phyloP scores from a whole-genome alignment of 1,284 basidiomycete species.

The Leccinum fallax region DNA sequence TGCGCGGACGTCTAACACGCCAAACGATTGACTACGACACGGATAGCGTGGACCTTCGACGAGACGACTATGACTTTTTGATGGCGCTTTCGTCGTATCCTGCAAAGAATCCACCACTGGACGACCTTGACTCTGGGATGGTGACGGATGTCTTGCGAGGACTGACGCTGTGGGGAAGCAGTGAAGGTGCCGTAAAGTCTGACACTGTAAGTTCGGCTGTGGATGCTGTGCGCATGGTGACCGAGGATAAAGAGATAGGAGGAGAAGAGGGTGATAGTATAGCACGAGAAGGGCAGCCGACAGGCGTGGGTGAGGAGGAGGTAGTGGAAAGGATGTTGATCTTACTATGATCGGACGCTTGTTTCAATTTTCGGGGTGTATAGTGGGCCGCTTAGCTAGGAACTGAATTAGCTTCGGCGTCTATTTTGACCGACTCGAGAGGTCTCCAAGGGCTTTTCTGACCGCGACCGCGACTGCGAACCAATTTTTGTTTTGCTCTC shows the following conservation, averaged over 20 bases:
- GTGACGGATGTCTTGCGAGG: conserved; percentile 47
- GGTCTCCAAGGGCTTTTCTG: conserved; percentile 5
- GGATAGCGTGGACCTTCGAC: conserved; percentile 19
- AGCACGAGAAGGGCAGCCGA: background rate
- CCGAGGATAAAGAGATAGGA: background rate
- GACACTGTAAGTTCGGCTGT: background rate
- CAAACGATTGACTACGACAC: conserved; percentile 16
- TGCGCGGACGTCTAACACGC: conserved; percentile 32
- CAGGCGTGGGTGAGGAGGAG: conserved; percentile 27
- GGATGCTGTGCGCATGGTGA: background rate
- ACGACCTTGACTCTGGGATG: conserved; percentile 44
- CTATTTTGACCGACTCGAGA: background rate
- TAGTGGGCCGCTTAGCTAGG: conserved; percentile 23
- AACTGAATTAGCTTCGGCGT: conserved; percentile 1
- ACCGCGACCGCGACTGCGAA: background rate
- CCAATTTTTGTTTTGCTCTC: background rate
- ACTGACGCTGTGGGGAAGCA: conserved; percentile 43
- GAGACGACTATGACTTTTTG: conserved; percentile 51
- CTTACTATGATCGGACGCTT: conserved; percentile 9
- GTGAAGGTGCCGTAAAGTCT: conserved; percentile 6
- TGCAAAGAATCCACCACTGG: conserved; percentile 36
- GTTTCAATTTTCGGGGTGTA: conserved; percentile 7
- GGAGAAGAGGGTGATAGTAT: background rate
- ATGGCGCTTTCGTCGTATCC: conserved; percentile 41
- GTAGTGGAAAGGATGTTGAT: conserved; percentile 31